phyloP scores from a whole-genome alignment of 108 stramenopile genomes.

The Conticribra guillardii region DNA sequence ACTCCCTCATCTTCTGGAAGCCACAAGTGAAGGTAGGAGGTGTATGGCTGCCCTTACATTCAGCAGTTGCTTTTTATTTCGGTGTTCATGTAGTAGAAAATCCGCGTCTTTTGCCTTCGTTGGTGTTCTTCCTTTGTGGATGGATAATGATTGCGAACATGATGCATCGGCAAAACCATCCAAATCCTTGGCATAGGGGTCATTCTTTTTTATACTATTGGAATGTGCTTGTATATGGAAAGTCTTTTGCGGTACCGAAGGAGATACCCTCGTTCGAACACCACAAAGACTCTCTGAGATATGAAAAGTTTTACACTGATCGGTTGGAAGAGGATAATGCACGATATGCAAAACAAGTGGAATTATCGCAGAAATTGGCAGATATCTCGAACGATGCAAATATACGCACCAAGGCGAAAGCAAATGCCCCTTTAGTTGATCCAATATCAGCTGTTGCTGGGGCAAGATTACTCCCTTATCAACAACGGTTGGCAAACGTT shows the following conservation, averaged over 20 bases:
- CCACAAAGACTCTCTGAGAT: conserved; percentile 45
- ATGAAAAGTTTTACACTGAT: conserved; percentile 50
- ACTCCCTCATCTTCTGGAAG: conserved; percentile 75
- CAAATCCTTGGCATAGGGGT: conserved; percentile 76
- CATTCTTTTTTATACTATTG: conserved; percentile 65
- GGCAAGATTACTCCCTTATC: conserved; percentile 20
- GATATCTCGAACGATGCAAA: conserved; percentile 43
- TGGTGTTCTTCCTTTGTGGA: conserved; percentile 50
- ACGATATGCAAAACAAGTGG: conserved; percentile 46
- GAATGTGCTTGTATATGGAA: conserved; percentile 41
- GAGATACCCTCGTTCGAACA: conserved; percentile 35
- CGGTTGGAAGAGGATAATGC: conserved; percentile 43
- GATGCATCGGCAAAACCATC: conserved; percentile 57
- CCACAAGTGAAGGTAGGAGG: conserved; percentile 67
- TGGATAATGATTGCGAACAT: conserved; percentile 79
- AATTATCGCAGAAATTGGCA: conserved; percentile 49
- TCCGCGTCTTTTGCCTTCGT: conserved; percentile 58
- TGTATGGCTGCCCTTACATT: conserved; percentile 68
- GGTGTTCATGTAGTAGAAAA: conserved; percentile 59
- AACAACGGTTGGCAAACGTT: conserved; percentile 29
- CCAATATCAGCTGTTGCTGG: conserved; percentile 43
- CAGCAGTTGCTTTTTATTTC: conserved; percentile 59
- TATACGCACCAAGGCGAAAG: conserved; percentile 31
- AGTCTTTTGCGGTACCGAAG: conserved; percentile 19
- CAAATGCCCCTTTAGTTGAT: conserved; percentile 49